Base-by-base conservation (phyloP, 2,329 filamentous ascomycete species). In the Thelonectria olida region DNA sequence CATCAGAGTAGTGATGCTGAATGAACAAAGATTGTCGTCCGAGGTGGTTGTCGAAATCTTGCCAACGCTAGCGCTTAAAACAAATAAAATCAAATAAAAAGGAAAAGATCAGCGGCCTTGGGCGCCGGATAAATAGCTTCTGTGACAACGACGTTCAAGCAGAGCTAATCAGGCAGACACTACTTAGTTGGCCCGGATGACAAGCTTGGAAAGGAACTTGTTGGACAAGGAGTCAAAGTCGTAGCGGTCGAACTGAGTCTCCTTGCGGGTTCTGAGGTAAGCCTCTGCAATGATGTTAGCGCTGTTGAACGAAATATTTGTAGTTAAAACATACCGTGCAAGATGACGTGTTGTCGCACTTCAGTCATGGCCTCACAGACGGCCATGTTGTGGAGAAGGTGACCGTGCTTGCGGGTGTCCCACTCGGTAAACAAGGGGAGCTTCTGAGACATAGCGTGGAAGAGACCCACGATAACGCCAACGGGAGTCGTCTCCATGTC, bases 401-500 rank as follows among this genome's bases (percentile, higher is more conserved):
- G 91, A 69, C 96, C 92, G 76, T 98, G 95, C 79, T 96, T 93
- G 74, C 87, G 84, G 12, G 92, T 96, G 74, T 97, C 93, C 95
- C 95, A 98, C 75, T 98, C 95, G 67, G 90, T 90, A 75, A 98
- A 93, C 19, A 92, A 86, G 5, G 95, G 95, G 42, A 97, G 86
- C 82, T 98, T 97, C 80, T 97, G 95, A 2, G 94, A 97, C 75
- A 98, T 98, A 78, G 95, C 95, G 72, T 97, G 93, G 88, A 98
- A 98, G 27, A 98, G 87, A 45, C 95, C 95, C 66, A 97, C 93
- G 73, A 98, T 97, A 72, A 98, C 95, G 71, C 95, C 95, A 41
- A 98, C 94, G 1, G 95, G 95, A 7, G 92, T 97, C 9, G 91
- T 92, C 82, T 98, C 95, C 95, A 98, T 98, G 75, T 98, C 95